Evolutionary conservation across 2,329 filamentous ascomycete genomes (phyloP).

Genomic region (Pezicula neosporulosa): DNA sequence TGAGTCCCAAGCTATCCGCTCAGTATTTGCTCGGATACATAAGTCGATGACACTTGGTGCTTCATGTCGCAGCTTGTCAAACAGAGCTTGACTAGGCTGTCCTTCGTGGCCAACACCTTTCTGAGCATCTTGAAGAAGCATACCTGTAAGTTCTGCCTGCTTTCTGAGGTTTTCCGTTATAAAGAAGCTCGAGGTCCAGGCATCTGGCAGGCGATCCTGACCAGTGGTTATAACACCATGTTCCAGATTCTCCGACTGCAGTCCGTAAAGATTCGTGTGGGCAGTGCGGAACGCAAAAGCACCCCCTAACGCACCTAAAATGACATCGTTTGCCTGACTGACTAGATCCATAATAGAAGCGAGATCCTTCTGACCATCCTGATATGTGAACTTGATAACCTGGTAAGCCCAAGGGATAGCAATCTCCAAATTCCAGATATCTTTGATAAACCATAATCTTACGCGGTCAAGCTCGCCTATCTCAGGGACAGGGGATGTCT

Average conservation of each 20-base stretch:
- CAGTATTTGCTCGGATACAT: conserved; percentile 53
- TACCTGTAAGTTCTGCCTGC: conserved; percentile 49
- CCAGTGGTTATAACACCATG: conserved; percentile 60
- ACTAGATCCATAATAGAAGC: conserved; percentile 31
- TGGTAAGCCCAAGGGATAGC: conserved; percentile 78
- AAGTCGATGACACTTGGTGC: conserved; percentile 52
- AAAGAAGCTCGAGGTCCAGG: conserved; percentile 77
- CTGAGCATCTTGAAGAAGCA: conserved; percentile 26
- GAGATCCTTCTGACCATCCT: conserved; percentile 55
- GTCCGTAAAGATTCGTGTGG: conserved; percentile 69
- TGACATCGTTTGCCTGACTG: conserved; percentile 71
- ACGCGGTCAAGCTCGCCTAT: conserved; percentile 74
- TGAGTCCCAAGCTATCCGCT: conserved; percentile 55
- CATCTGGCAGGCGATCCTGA: conserved; percentile 69
- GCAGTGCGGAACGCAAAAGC: conserved; percentile 69
- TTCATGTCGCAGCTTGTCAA: conserved; percentile 46
- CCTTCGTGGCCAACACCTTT: conserved; percentile 19
- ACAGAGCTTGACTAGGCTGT: conserved; percentile 15
- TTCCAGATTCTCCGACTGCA: conserved; percentile 62
- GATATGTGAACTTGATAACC: conserved; percentile 69
- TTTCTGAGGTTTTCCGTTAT: conserved; percentile 60
- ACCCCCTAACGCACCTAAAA: conserved; percentile 59
- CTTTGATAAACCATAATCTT: conserved; percentile 82
- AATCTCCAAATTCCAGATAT: conserved; percentile 68
- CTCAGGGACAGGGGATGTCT: conserved; percentile 60